Evolutionary conservation across 345 rosid species (phyloP).

Genomic region (Brassica carinata): DNA sequence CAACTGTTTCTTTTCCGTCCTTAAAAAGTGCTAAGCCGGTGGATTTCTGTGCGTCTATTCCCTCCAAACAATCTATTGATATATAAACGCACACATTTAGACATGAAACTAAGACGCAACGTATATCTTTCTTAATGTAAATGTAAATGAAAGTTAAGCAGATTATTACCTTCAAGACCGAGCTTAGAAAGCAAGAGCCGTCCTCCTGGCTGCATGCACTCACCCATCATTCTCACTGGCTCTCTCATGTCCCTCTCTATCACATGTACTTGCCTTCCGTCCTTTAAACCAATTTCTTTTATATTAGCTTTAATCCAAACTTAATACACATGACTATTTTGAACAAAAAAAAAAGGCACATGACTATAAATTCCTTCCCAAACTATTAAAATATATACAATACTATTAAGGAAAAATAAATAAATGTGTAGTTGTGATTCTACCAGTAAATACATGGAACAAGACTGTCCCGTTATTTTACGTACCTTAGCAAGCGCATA

Average conservation of each 20-base stretch:
- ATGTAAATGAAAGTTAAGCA: background rate
- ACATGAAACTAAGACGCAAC: background rate
- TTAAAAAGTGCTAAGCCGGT: slow-evolving; percentile 20
- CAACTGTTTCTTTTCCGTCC: slow-evolving; percentile 28
- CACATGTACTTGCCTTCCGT: slow-evolving; percentile 64
- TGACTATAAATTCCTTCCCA: slow-evolving; percentile 36
- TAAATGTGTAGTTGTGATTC: background rate
- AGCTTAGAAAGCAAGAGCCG: slow-evolving; percentile 59
- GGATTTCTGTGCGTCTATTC: slow-evolving; percentile 36
- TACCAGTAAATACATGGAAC: background rate
- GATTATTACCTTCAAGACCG: slow-evolving; percentile 54
- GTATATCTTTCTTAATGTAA: background rate
- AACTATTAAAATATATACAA: background rate
- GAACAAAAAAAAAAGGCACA: background rate
- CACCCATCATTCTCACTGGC: slow-evolving; percentile 70
- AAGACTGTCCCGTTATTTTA: background rate
- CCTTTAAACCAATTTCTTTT: slow-evolving; percentile 34
- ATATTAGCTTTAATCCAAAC: background rate
- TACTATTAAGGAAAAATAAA: background rate
- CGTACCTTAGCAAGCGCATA: slow-evolving; percentile 62
- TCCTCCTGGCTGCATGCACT: slow-evolving; percentile 71
- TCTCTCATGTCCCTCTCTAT: slow-evolving; percentile 65
- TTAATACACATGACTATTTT: slow-evolving; percentile 39
- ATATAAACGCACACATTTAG: background rate
- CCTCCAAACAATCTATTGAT: slow-evolving; percentile 39